Conservation (phyloP, 2,329 filamentous ascomycete genomes). For the Achaetomium macrosporum region DNA sequence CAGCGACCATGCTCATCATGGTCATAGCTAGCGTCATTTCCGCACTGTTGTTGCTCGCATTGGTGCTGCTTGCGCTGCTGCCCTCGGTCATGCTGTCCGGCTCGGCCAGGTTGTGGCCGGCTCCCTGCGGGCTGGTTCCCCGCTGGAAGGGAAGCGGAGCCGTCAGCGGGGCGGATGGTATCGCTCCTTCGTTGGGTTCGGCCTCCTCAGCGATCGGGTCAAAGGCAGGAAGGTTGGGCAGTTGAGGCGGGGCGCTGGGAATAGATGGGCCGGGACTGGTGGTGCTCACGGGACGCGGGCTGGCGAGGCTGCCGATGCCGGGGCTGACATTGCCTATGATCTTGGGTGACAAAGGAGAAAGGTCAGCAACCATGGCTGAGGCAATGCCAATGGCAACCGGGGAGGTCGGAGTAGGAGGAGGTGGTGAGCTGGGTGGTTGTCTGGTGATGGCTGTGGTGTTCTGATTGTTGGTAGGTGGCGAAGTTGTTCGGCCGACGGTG, state of each 20-base stretch:
- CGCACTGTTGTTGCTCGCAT: background rate
- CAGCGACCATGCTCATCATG: background rate
- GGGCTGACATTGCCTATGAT: slow-evolving; percentile 10
- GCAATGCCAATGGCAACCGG: slow-evolving; percentile 21
- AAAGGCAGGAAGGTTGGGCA: slow-evolving; percentile 21
- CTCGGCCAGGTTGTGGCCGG: slow-evolving; percentile 11
- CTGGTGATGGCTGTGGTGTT: background rate
- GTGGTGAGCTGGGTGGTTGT: background rate
- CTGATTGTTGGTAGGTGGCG: slow-evolving; percentile 8
- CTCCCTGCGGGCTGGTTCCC: background rate
- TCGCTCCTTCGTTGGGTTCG: slow-evolving; percentile 9
- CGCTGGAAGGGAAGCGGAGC: background rate
- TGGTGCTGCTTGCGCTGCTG: slow-evolving; percentile 23
- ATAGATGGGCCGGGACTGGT: background rate
- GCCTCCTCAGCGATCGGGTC: slow-evolving; percentile 20
- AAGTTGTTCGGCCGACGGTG: slow-evolving; percentile 19
- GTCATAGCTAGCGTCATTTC: slow-evolving; percentile 2
- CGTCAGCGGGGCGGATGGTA: background rate
- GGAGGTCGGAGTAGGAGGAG: slow-evolving; percentile 8
- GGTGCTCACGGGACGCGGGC: background rate
- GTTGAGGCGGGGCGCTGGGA: slow-evolving; percentile 16
- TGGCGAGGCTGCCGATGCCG: background rate
- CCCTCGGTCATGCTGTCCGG: slow-evolving; percentile 29
- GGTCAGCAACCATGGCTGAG: slow-evolving; percentile 20
- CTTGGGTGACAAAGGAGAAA: slow-evolving; percentile 22